phyloP scores from a whole-genome alignment of 1,284 basidiomycete species.

The Trichosporon coremiiforme region DNA sequence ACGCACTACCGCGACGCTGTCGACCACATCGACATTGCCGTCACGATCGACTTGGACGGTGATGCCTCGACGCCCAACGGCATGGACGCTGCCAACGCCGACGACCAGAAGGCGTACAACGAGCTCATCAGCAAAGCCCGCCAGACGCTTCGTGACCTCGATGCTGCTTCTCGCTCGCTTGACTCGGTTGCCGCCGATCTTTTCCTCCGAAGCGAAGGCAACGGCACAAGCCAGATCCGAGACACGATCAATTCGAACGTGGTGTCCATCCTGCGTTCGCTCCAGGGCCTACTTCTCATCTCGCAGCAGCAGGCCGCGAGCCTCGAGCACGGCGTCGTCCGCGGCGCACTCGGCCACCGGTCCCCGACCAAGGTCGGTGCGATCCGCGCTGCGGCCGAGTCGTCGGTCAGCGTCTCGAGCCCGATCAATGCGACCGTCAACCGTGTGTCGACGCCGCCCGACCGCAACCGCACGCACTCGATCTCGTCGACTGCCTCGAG shows the following conservation, averaged over 20 bases:
- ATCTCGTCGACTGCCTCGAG: constrained; percentile 23
- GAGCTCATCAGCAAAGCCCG: constrained; percentile 47
- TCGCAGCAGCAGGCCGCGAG: constrained; percentile 41
- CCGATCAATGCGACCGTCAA: not conserved
- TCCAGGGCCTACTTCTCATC: constrained; percentile 41
- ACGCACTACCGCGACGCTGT: constrained; percentile 34
- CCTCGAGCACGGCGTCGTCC: constrained; percentile 38
- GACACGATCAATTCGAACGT: constrained; percentile 30
- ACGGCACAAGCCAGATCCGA: constrained; percentile 1
- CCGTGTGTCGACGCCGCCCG: constrained; percentile 1
- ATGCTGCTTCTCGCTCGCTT: constrained; percentile 34
- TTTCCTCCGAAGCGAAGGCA: constrained; percentile 25
- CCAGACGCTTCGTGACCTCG: constrained; percentile 43
- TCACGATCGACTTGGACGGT: constrained; percentile 53
- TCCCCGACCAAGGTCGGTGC: constrained; percentile 28
- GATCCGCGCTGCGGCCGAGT: constrained; percentile 12
- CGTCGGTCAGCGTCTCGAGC: not conserved
- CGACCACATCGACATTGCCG: constrained; percentile 48
- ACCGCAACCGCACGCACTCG: constrained; percentile 20
- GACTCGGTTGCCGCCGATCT: constrained; percentile 29
- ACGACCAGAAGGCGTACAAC: constrained; percentile 40
- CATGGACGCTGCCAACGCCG: constrained; percentile 25
- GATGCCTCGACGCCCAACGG: constrained; percentile 19
- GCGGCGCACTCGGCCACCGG: constrained; percentile 38
- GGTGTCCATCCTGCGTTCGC: constrained; percentile 32